phyloP scores from a whole-genome alignment of 192 early-diverging fungal genomes.

The Polychytrium aggregatum region DNA sequence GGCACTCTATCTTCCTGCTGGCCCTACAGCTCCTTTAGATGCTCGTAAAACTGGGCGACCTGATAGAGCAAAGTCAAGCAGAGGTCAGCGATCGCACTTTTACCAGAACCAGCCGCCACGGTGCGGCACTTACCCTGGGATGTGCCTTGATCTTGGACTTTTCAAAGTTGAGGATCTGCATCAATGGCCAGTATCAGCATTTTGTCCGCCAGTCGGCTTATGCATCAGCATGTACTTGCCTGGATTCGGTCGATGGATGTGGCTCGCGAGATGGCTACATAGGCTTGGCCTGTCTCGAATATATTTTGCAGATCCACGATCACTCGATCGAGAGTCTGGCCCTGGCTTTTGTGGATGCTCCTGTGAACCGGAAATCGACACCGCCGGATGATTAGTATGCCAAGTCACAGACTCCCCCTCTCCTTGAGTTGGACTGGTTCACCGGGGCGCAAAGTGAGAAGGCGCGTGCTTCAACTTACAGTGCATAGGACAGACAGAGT shows the following conservation, averaged over 20 bases:
- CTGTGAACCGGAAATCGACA: slow-evolving; percentile 11
- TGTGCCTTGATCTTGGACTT: background rate
- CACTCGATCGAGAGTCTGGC: slow-evolving; percentile 30
- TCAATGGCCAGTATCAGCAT: background rate
- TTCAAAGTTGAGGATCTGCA: no score
- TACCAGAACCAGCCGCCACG: no score
- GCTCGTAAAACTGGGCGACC: no score
- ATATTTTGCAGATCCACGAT: slow-evolving; percentile 30
- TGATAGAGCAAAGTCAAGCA: no score
- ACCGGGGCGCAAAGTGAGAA: no score
- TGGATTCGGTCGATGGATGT: slow-evolving; percentile 25
- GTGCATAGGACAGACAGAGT: slow-evolving; percentile 29
- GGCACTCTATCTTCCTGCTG: no score
- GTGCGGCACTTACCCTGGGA: no score
- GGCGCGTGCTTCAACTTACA: slow-evolving; percentile 12
- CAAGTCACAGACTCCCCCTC: no score
- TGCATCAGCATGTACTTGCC: slow-evolving; percentile 1
- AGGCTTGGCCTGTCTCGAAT: slow-evolving; percentile 39
- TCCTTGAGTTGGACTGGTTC: no score
- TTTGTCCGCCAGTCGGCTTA: background rate
- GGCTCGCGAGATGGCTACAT: slow-evolving; percentile 38
- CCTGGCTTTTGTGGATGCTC: slow-evolving; percentile 43
- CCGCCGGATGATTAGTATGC: no score
- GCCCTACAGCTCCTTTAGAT: no score
- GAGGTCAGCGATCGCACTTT: no score